Evolutionary conservation across 306 rosid genomes (phyloP).

Genomic region (Aeschynomene evenia): DNA sequence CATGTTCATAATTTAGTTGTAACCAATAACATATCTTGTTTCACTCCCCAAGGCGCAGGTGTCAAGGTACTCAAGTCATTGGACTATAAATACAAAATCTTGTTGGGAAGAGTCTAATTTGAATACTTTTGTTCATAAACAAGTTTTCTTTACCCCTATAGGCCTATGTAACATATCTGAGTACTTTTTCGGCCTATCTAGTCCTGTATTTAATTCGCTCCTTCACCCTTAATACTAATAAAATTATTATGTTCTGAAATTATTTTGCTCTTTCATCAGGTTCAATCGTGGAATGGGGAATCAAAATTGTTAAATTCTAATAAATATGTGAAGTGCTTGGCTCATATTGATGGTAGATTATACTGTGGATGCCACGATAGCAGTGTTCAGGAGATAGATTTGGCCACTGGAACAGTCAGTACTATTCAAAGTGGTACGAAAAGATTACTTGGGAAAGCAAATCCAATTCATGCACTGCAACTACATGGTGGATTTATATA

Average conservation of each 20-base stretch:
- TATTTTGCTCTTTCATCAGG: conserved; percentile 43
- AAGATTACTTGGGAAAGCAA: conserved; percentile 69
- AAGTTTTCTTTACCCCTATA: not conserved
- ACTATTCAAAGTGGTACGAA: conserved; percentile 69
- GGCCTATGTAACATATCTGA: too few species aligned
- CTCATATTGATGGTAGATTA: conserved; percentile 56
- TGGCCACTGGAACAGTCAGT: conserved; percentile 62
- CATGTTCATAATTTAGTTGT: conserved; percentile 69
- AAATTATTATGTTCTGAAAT: conserved; percentile 1
- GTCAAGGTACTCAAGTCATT: conserved; percentile 68
- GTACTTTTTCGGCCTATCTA: not conserved
- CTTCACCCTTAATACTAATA: not conserved
- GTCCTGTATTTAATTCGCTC: not conserved
- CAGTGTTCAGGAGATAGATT: conserved; percentile 85
- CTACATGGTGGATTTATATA: conserved; percentile 59
- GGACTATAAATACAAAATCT: not conserved
- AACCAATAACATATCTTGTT: conserved; percentile 52
- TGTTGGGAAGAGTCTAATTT: not conserved
- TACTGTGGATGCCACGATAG: conserved; percentile 89
- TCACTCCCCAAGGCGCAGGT: conserved; percentile 76
- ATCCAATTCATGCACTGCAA: conserved; percentile 71
- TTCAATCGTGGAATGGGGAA: conserved; percentile 64
- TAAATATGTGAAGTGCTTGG: conserved; percentile 77
- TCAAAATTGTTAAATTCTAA: conserved; percentile 56
- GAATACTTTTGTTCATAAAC: not conserved